Evolutionary conservation across 192 early-diverging fungal species (phyloP), one percentile per base, ranked within the genome.

Genomic region (Linnemannia elongata): DNA sequence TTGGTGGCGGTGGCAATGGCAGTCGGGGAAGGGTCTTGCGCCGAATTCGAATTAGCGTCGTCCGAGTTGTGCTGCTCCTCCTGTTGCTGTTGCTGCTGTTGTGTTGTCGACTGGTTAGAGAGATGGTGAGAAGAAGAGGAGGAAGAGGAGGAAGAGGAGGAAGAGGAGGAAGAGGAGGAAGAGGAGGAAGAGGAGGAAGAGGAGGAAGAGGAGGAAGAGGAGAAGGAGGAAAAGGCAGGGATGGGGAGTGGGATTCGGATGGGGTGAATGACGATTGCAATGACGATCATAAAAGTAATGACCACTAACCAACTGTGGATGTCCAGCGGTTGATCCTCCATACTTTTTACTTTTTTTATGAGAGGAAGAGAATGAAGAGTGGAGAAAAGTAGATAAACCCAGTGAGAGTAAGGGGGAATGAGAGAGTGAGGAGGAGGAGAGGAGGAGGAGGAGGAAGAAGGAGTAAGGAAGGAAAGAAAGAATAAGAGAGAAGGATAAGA

Each of bases 291-390:
- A 79, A 96, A 96, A 10, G 90, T 81, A 0, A 80, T 82, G 24
- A 96, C 89, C 6, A 92, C 89, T 20, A 95, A 78, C 91, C 91
- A 95, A 36, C 94, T 95, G 44, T 87, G 90, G 3, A 77, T 82
- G 77, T 83, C 68, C 18, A 90, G 89, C 24, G 71, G 13, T 4
- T 57, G 36, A 30, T 70, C 77, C 69, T 69, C 77, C 77, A 78
- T 78, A n/a, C 22, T 49, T 36, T 22, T 75, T 44, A 24, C 24
- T 38, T 36, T 74, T 20, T 30, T 74, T 57, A 24, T 57, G 60
- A 0, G 24, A 9, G 57, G n/a, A n/a, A n/a, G 24, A 27, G 22
- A n/a, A 30, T 8, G 24, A 57, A 6, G 60, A 20, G 24, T 4
- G 33, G 24, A 33, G 1, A 6, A 41, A 20, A 12, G 30, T 0